Percentiles rank a stretch among this genome's conserved stretches.
Evolutionary conservation across 176 grass and related monocot genomes (phyloP).

Genomic region (Aechmea fasciata): DNA sequence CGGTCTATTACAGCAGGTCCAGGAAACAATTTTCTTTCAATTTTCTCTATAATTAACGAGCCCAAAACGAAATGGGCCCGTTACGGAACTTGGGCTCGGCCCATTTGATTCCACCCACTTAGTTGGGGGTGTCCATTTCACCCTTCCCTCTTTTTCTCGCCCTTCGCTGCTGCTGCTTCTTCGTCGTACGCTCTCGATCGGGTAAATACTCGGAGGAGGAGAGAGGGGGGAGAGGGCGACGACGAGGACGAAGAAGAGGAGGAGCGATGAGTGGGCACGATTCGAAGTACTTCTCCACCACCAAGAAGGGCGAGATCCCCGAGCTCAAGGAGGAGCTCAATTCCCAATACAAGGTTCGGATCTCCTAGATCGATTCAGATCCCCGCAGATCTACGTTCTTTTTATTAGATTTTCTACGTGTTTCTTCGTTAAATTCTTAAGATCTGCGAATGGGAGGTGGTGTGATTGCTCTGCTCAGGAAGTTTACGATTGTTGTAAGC

Average conservation of each 20-base stretch:
- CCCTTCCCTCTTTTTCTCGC: too few species aligned
- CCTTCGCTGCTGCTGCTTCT: too few species aligned
- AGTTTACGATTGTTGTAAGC: too few species aligned
- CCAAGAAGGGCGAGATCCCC: conserved; percentile 99
- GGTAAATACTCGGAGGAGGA: background rate
- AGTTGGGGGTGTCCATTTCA: too few species aligned
- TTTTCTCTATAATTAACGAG: too few species aligned
- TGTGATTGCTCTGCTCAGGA: background rate
- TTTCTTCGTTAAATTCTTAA: conserved; percentile 15
- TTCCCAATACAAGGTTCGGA: conserved; percentile 93
- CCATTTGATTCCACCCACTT: too few species aligned
- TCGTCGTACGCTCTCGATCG: too few species aligned
- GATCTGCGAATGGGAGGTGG: conserved; percentile 28
- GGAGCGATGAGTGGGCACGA: conserved; percentile 95
- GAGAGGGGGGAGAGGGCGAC: background rate
- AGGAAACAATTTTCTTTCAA: too few species aligned
- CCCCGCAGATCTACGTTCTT: background rate
- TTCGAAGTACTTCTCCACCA: conserved; percentile 99
- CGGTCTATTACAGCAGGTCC: too few species aligned
- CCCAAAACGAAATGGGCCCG: too few species aligned
- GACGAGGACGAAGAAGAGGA: background rate
- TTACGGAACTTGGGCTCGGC: too few species aligned
- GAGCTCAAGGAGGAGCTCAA: conserved; percentile 99
- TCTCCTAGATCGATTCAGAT: background rate
- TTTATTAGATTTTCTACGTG: background rate